Conservation (phyloP, 768 basidiomycete genomes). For the Boletus bicolor region DNA sequence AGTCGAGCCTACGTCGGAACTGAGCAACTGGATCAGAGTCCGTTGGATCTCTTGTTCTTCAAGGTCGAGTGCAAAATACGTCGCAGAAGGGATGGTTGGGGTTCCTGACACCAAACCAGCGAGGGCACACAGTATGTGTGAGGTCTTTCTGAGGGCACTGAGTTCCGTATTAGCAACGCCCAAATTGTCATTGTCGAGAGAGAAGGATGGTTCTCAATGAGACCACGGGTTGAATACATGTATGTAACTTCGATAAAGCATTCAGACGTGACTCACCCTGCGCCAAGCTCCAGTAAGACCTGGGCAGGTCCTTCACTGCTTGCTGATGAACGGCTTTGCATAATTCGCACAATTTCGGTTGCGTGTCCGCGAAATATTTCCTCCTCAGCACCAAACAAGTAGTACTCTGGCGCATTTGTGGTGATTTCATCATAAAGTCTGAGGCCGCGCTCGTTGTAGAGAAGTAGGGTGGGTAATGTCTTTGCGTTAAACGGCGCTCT, state of each 20-base stretch:
- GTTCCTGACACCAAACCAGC: slow-evolving; percentile 47
- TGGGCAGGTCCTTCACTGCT: slow-evolving; percentile 38
- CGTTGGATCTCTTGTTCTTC: slow-evolving; percentile 83
- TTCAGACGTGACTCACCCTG: slow-evolving; percentile 60
- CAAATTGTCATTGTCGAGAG: background rate
- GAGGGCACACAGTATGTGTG: slow-evolving; percentile 72
- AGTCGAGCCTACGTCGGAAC: slow-evolving; percentile 57
- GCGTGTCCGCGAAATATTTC: slow-evolving; percentile 72
- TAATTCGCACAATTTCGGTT: slow-evolving; percentile 68
- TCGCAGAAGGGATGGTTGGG: slow-evolving; percentile 49
- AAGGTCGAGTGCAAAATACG: slow-evolving; percentile 91
- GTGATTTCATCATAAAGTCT: slow-evolving; percentile 86
- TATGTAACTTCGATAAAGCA: background rate
- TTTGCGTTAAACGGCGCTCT: slow-evolving; percentile 51
- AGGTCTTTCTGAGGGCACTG: slow-evolving; percentile 87
- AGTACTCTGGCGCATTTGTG: slow-evolving; percentile 77
- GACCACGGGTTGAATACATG: background rate
- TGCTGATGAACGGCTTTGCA: slow-evolving; percentile 45
- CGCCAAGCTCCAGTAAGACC: slow-evolving; percentile 86
- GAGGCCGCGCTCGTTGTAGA: slow-evolving; percentile 86
- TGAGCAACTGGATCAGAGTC: slow-evolving; percentile 64
- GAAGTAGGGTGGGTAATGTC: slow-evolving; percentile 72
- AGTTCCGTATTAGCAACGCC: slow-evolving; percentile 7
- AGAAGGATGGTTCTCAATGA: background rate
- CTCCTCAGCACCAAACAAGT: slow-evolving; percentile 87